A percentile compares a stretch with the other conserved stretches of the same genome.
phyloP scores from a whole-genome alignment of 2,329 filamentous ascomycete species.

The Dactylellina leptospora region DNA sequence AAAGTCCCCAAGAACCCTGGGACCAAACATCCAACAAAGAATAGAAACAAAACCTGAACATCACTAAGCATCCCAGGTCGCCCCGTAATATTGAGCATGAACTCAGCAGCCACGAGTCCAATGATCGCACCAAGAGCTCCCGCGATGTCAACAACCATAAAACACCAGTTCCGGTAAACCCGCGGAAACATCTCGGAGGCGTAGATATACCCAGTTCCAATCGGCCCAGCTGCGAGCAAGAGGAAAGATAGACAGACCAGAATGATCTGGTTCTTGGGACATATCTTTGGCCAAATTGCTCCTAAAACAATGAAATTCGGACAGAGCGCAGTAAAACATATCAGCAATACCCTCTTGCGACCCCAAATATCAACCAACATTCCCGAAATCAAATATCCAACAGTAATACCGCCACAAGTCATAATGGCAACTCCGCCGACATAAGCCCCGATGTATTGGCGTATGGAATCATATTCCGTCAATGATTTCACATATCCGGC shows the following conservation, averaged over 20 bases:
- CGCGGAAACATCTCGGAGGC: conserved; percentile 28
- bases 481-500: neutral
- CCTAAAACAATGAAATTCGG: conserved; percentile 2
- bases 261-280: neutral
- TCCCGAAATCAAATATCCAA: conserved; percentile 18
- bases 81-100: neutral
- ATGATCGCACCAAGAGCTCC: conserved; percentile 18
- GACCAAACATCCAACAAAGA: conserved; percentile 8
- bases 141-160: conserved; percentile 30
- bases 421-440: conserved; percentile 9
- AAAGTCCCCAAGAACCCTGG: conserved; percentile 9
- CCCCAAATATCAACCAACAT: conserved; percentile 22
- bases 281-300: conserved; percentile 15
- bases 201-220: conserved; percentile 33
- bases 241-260: conserved; percentile 15
- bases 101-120: conserved; percentile 6
- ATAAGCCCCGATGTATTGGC: conserved; percentile 4
- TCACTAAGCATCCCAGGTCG: neutral
- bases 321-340: conserved; percentile 2
- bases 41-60: neutral
- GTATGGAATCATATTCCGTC: neutral
- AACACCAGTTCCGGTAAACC: conserved; percentile 21
- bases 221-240: conserved; percentile 16
- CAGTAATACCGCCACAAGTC: neutral
- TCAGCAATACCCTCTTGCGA: conserved; percentile 20